Percentiles rank a stretch among this genome's conserved stretches.
Conservation (phyloP, 1,284 basidiomycete genomes). For the Cryptococcus sp. region DNA sequence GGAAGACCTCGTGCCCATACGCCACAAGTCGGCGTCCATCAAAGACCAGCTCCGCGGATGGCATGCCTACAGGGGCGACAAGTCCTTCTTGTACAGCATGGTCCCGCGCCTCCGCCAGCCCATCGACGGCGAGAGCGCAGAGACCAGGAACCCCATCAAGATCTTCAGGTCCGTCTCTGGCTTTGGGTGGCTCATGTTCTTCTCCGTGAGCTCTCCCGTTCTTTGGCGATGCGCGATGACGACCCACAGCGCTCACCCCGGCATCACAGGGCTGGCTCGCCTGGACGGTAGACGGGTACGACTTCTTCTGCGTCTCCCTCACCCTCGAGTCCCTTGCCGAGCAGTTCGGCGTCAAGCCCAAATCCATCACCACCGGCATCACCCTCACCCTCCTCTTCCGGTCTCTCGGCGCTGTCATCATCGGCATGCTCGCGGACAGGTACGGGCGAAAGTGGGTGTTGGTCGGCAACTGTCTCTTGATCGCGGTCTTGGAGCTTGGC, state of each 20-base stretch:
- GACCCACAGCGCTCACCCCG: background rate
- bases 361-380: constrained; percentile 63
- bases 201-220: constrained; percentile 47
- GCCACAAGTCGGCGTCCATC: constrained; percentile 15
- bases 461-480: constrained; percentile 67
- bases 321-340: constrained; percentile 59
- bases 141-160: constrained; percentile 46
- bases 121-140: constrained; percentile 8
- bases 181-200: constrained; percentile 56
- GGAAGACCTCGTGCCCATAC: background rate
- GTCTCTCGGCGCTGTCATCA: constrained; percentile 78
- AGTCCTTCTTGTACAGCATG: constrained; percentile 26
- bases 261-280: constrained; percentile 57
- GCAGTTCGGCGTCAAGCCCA: constrained; percentile 36
- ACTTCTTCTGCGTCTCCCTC: constrained; percentile 78
- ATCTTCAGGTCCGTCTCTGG: constrained; percentile 49
- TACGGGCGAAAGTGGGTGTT: constrained; percentile 93
- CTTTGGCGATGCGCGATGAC: background rate
- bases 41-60: constrained; percentile 37
- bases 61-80: constrained; percentile 38
- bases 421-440: constrained; percentile 71
- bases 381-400: constrained; percentile 91
- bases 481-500: constrained; percentile 73
- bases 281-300: constrained; percentile 55
- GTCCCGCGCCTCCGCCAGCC: constrained; percentile 25